Evolutionary conservation across 2,329 filamentous ascomycete species (phyloP), one percentile per base, ranked within the genome.

Genomic region (Septoria petroselini): DNA sequence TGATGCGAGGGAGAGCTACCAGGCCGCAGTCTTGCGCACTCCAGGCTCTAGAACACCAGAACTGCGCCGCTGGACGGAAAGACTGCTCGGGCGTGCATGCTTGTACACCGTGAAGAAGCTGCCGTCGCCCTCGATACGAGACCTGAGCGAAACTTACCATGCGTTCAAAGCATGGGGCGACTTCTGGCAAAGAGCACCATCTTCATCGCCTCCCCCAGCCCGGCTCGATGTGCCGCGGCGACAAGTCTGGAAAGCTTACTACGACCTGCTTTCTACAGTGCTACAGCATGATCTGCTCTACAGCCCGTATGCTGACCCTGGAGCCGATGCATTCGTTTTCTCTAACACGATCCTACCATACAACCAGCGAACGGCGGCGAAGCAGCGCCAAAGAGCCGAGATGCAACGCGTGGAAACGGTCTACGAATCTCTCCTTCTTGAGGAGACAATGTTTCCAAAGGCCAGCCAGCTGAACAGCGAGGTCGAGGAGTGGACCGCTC

Each of bases 201-300:
- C 49, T 14, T 34, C 41, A 9, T 21, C 50, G 47, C 45, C 75
- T 81, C 48, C 66, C 59, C 43, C 49, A 61, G 48, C 60, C n/a
- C 70, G 21, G 72, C 74, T 67, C 17, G 65, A 68, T 43, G 46
- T 65, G 31, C 62, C 65, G 7, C 59, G 85, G 55, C 77, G 86
- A 54, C 73, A 81, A 33, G 82, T 95, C 37, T 96, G 91, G 91
- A 83, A 80, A 61, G 82, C 88, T 55, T 96, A 96, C 68, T 95
- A 95, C 65, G 73, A 81, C 37, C 81, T 86, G 1, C 72, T 96
- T 14, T 94, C 90, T 1, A 76, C 76, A n/a, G 81, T 95, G 29
- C 69, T 96, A 5, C 83, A 85, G 60, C 72, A 81, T 46, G 80
- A 82, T 51, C 64, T 87, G 17, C 73, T 82, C 0, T 87, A 82